Percentiles rank a stretch among this genome's conserved stretches.
These are phyloP conservation scores for Aureobasidium sp. DNA, from an alignment of 2,329 filamentous ascomycete genomes.

Conservation along the genomic window DNA sequence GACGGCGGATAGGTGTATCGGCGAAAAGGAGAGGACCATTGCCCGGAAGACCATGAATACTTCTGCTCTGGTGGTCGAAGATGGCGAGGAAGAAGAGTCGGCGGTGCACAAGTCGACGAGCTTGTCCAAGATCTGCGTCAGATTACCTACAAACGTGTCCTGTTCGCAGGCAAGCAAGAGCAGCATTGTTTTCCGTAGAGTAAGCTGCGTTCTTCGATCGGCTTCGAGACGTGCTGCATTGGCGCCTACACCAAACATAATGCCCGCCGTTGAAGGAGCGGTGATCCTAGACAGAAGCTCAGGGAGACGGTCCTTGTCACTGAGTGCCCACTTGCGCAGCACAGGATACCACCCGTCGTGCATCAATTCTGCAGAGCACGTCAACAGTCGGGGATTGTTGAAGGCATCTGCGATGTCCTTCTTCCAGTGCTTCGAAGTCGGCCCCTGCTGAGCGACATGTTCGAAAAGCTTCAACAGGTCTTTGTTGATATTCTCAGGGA, in stretches of 20 bases:
- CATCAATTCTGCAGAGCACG: slow-evolving; percentile 56
- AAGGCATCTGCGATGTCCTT: slow-evolving; percentile 89
- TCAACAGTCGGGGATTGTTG: slow-evolving; percentile 80
- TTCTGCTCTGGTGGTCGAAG: slow-evolving; percentile 78
- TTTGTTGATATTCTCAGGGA: slow-evolving; percentile 73
- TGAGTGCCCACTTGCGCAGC: slow-evolving; percentile 71
- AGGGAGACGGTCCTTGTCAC: slow-evolving; percentile 78
- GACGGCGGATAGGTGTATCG: slow-evolving; percentile 69
- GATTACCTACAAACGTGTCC: slow-evolving; percentile 71
- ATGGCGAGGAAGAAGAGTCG: slow-evolving; percentile 81
- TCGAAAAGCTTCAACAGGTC: slow-evolving; percentile 64
- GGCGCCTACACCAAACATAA: slow-evolving; percentile 97
- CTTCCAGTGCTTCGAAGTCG: slow-evolving; percentile 82
- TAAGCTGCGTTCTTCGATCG: slow-evolving; percentile 85
- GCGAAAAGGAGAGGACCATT: slow-evolving; percentile 66
- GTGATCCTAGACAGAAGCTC: slow-evolving; percentile 73
- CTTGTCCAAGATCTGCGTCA: slow-evolving; percentile 68
- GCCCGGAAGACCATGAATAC: slow-evolving; percentile 82
- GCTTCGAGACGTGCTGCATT: slow-evolving; percentile 90
- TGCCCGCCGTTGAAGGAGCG: slow-evolving; percentile 82
- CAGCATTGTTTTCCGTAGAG: slow-evolving; percentile 71
- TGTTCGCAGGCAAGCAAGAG: slow-evolving; percentile 67
- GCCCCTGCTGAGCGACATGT: slow-evolving; percentile 66
- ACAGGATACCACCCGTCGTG: slow-evolving; percentile 72
- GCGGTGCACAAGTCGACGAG: slow-evolving; percentile 78